Base-by-base conservation (phyloP, 2,329 filamentous ascomycete genomes). In the Berkeleyomyces basicola region DNA sequence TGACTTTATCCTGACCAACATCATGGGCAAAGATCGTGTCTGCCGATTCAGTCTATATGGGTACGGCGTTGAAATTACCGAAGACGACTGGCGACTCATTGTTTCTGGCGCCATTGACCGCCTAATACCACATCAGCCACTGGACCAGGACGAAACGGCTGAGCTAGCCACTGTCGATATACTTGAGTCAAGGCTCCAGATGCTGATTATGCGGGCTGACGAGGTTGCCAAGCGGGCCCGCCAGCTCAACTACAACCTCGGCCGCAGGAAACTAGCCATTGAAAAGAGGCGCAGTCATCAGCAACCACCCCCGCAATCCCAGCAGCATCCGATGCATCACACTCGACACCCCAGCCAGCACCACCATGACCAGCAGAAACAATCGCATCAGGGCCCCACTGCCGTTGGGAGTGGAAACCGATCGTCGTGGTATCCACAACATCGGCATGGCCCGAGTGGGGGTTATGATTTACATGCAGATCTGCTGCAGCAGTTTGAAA, bases 1-100 rank as follows among this genome's bases (percentile, higher is more conserved):
- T 67, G 87, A 92, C 62, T 93, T 95, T 72, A 80, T 82, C 42
- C 75, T 95, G 60, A 83, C 82, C 62, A 83, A 87, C 63, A 80
- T 81, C 66, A 78, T 82, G 53, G 85, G 88, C 67, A 86, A 87
- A 23, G 75, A 81, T 61, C 81, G 86, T 57, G 83, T 86, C 61
- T 95, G 90, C 70, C 87, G 89, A 66, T 93, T 95, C 72, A 83
- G 85, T 69, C 84, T 89, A 66, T 90, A 90, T 70, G 87, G 90
- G 65, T 81, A 85, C 67, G 82, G 87, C 58, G 86, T 95, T 7
- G 88, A 95, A 74, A 92, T 96, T 65, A 84, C 83, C 16, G 89
- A 95, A 71, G 89, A 95, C 71, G 90, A 96, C 70, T 95, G 86
- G 78, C 81, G 90, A 49, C 76, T 95, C 67, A 91, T 95, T 67